Evolutionary conservation across 163 green algal genomes (phyloP).

Genomic region (Smithsoniella earleae): DNA sequence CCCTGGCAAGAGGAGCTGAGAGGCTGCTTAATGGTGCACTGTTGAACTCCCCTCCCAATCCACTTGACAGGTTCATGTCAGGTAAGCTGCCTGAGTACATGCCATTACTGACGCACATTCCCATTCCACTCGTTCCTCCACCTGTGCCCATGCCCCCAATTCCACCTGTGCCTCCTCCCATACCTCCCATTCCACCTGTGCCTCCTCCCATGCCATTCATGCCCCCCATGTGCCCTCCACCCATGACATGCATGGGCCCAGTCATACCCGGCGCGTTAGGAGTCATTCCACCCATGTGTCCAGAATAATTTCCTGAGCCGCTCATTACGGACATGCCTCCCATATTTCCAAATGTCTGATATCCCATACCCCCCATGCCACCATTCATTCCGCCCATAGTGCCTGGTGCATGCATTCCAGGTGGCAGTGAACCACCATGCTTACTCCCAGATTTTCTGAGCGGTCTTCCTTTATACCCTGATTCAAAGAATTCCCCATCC

Average conservation of each 20-base stretch:
- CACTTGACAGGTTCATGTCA: not conserved
- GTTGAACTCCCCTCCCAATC: not conserved
- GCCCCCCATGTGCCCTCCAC: constrained; percentile 1
- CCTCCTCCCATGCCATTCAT: not conserved
- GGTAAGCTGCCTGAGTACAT: not conserved
- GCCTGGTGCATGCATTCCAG: not conserved
- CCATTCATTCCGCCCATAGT: not conserved
- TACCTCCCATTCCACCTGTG: constrained; percentile 2
- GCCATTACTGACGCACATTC: not conserved
- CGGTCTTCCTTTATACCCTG: not conserved
- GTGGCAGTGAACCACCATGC: too few relatives aligned
- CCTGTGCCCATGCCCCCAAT: not conserved
- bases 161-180: not conserved
- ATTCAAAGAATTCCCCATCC: constrained; percentile 4
- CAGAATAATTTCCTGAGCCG: not conserved
- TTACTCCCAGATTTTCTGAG: too few relatives aligned
- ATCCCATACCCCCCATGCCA: too few relatives aligned
- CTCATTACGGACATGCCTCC: not conserved
- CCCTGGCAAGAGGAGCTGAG: not conserved
- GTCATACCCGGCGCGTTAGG: not conserved
- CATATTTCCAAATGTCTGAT: not conserved
- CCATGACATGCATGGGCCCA: not conserved
- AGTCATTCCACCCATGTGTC: not conserved
- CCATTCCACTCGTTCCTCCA: not conserved
- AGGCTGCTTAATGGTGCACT: not conserved